Base-by-base conservation (phyloP, 164 flowering plant species). In the Malania oleifera region DNA sequence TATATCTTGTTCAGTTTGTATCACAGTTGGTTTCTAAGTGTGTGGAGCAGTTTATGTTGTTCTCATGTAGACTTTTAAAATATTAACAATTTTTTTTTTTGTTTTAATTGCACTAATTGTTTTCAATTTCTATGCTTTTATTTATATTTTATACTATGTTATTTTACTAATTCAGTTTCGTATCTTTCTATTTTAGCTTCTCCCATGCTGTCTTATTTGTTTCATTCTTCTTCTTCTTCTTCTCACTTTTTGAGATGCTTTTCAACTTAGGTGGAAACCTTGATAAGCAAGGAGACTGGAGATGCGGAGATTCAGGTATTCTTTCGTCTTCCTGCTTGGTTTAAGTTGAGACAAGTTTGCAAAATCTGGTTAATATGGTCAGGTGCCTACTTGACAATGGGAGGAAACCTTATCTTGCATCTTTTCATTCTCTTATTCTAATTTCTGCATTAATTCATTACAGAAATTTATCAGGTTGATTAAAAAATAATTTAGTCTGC, bases 301-400 rank as follows among this genome's bases (percentile, higher is more conserved):
- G 96, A 95, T 56, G 70, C 78, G 22, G 96, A 95, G 17, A 75
- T 95, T 68, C 96, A 89, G 99, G 99, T 89, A 76, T 35, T 17
- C 0, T 60, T 44, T 48, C 17, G 47, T 43, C 14, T 56, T 56
- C 9, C 4, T 28, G 17, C 34, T 26, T 35, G 19, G 39, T 27
- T 24, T 23, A 43, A 23, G 39, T 12, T 26, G 8, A 18, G 1
- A 1, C 2, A 34, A 22, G 38, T 38, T 54, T 29, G 13, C 39
- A 11, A 44, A 44, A 44, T 18, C 17, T 44, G 47, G 7, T 19
- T 14, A 10, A 39, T 39, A n/a, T n/a, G n/a, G n/a, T n/a, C n/a
- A n/a, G 43, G 3, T 17, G 14, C 4, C 17, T 10, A 10, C 43
- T 39, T 39, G 4, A 0, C 17, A 0, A 39, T 39, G 43, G 17